A percentile compares a stretch with the other conserved stretches of the same genome.
These are phyloP conservation scores for Adiantum capillusveneris DNA, from an alignment of 75 land plant genomes.

Conservation along the genomic window DNA sequence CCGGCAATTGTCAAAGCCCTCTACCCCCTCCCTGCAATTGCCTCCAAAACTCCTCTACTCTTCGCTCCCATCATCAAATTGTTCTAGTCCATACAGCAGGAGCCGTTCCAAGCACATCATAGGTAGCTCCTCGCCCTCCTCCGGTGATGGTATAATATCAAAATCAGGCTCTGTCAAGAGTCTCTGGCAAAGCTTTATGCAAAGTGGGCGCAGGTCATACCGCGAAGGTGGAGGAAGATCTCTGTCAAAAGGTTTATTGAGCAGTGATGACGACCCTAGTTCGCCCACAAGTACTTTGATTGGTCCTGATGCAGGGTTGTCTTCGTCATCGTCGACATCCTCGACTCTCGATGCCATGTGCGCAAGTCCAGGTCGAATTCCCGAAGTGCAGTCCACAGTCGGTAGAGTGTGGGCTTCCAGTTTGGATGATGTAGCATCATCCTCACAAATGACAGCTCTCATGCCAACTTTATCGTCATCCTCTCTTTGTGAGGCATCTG, in stretches of 20 bases:
- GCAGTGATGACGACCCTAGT: not conserved
- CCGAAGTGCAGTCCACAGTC: not conserved
- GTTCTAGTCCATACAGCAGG: not conserved
- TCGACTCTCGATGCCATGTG: not conserved
- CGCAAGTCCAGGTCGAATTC: not conserved
- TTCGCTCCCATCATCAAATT: not conserved
- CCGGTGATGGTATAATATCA: not conserved
- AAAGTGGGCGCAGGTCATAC: not conserved
- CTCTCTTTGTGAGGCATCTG: not conserved
- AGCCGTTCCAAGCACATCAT: too few relatives aligned
- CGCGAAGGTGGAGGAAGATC: not conserved
- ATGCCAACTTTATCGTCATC: not conserved
- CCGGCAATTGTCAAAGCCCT: not conserved
- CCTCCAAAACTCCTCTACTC: not conserved
- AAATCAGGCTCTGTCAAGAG: not conserved
- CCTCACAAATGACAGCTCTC: not conserved
- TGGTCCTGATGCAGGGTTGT: not conserved
- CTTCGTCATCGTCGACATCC: not conserved
- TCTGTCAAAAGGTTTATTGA: not conserved
- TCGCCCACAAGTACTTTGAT: constrained; percentile 2
- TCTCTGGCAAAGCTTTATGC: not conserved
- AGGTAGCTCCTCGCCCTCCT: too few relatives aligned
- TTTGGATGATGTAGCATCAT: not conserved
- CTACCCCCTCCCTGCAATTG: not conserved
- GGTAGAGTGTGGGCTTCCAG: not conserved